Base-by-base conservation (phyloP, 1,284 basidiomycete species). In the Sporisorium sorghi region DNA sequence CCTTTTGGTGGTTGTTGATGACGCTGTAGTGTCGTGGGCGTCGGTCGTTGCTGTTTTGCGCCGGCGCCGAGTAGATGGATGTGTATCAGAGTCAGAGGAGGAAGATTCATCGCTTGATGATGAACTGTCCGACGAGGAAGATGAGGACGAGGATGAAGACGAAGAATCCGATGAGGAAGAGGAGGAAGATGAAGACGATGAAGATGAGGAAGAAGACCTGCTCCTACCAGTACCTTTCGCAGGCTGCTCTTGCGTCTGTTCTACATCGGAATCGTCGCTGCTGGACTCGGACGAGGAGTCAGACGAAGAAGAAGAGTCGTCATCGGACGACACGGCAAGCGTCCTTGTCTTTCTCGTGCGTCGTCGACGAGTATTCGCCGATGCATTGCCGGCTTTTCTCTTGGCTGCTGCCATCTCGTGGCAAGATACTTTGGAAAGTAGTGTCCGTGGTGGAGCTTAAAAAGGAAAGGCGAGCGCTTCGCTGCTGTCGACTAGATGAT, bases 331-430 rank as follows among this genome's bases (percentile, higher is more conserved):
- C 3, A 63, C 63, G 15, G 67, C 63, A 15, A 69, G 58, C 5
- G 73, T 75, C 30, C 73, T 54, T 7, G 73, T 61, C 53, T 75
- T 75, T 12, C 73, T 56, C 32, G 70, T 67, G 9, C 73, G 55
- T 50, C 53, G 63, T 12, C 67, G 56, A 23, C 60, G 51, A 28
- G 58, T 63, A 8, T 49, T 53, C 1, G 57, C 52, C 11, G 62
- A 28, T 5, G 56, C 55, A 10, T 28, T 55, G 15, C 52, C 55
- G n/a, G 55, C 24, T 26, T 44, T 58, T 21, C 57, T 17, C n/a
- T 61, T 66, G 17, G 49, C 56, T 49, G 53, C 44, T 5, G 51
- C 61, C 67, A 70, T 37, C 35, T 37, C 5, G 35, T 5, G 35
- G 9, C 14, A n/a, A n/a, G n/a, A n/a, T n/a, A n/a, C 15, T 12